phyloP scores from a whole-genome alignment of 2,329 filamentous ascomycete species.

The Xylaria sp. region DNA sequence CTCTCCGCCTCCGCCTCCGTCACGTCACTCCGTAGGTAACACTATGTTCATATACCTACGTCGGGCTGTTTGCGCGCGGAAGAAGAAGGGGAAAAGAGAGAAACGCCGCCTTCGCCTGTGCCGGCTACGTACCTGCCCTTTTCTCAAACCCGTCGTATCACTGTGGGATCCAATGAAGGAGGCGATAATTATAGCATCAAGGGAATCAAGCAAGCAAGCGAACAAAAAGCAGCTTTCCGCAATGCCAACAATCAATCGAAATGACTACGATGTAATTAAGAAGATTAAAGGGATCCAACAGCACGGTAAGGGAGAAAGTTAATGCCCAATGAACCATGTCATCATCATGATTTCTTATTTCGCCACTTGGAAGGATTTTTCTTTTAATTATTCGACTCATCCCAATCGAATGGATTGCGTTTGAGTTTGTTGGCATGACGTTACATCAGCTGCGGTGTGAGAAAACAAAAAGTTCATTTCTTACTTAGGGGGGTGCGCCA shows the following conservation, averaged over 20 bases:
- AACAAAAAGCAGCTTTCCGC: constrained; percentile 4
- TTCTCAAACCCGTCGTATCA: background rate
- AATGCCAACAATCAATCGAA: constrained; percentile 6
- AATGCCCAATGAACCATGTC: constrained; percentile 17
- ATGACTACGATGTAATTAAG: background rate
- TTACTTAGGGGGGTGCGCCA: constrained; percentile 24
- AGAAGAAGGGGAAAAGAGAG: background rate
- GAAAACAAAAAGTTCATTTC: background rate
- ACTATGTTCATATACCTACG: background rate
- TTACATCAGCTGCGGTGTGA: constrained; percentile 30
- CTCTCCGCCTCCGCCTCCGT: background rate
- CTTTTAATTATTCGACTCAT: background rate
- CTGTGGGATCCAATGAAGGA: constrained; percentile 8
- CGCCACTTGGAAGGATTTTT: constrained; percentile 19
- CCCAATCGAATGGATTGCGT: background rate
- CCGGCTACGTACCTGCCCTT: constrained; percentile 1
- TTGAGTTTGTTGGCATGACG: constrained; percentile 14
- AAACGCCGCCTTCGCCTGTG: constrained; percentile 17
- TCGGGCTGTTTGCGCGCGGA: background rate
- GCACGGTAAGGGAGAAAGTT: background rate
- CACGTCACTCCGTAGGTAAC: background rate
- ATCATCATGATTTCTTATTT: constrained; percentile 10
- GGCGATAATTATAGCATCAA: constrained; percentile 33
- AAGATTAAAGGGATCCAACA: background rate
- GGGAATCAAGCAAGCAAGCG: constrained; percentile 1